Conservation (phyloP, 108 stramenopile species). For the Parietichytrium sp. region DNA sequence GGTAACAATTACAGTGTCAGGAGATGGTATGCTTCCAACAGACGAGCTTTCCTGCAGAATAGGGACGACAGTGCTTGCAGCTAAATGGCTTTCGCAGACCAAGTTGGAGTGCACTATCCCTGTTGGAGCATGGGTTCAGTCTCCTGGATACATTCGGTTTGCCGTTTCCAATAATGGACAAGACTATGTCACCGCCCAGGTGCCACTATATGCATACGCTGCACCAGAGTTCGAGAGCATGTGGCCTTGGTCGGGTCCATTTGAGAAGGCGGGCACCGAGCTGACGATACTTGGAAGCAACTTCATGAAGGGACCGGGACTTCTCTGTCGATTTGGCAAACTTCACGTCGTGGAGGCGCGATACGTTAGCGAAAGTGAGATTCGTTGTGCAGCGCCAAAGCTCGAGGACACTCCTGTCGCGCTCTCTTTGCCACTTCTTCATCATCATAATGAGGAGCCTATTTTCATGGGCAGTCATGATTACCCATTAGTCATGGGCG, state of each 20-base stretch:
- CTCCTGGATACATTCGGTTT: background rate
- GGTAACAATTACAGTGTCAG: background rate
- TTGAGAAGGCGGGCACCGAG: background rate
- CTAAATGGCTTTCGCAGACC: background rate
- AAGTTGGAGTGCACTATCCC: background rate
- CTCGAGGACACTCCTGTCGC: background rate
- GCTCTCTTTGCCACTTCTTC: background rate
- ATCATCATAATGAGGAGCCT: background rate
- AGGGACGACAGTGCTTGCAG: background rate
- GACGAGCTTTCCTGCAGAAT: background rate
- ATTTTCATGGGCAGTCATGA: conserved; percentile 67
- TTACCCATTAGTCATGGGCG: conserved; percentile 64
- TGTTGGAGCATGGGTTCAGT: background rate
- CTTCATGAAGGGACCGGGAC: conserved; percentile 29
- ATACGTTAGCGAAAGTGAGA: background rate
- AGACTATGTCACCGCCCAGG: background rate
- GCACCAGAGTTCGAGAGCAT: background rate
- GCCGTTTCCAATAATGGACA: background rate
- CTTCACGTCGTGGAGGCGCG: background rate
- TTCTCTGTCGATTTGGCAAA: background rate
- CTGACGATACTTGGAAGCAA: conserved; percentile 35
- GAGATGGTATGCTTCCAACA: background rate
- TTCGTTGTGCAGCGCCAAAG: background rate
- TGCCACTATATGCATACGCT: background rate
- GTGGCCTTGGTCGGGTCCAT: background rate